Percentiles rank a stretch among this genome's conserved stretches.
phyloP scores from a whole-genome alignment of 1,284 basidiomycete genomes.

The Rhizopogon hawkerae region DNA sequence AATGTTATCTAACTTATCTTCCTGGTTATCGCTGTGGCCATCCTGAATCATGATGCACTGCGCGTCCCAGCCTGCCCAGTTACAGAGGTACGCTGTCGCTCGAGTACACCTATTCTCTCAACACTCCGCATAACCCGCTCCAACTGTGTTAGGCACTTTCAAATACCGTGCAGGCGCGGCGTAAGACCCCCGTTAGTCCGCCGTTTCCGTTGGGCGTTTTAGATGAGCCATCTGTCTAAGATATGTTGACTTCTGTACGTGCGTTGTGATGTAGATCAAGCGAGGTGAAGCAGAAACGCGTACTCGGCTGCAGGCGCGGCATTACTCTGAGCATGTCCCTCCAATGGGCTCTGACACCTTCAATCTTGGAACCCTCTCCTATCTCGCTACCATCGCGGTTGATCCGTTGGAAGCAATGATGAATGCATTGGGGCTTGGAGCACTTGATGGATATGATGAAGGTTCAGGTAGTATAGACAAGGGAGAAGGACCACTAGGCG shows the following conservation, averaged over 20 bases:
- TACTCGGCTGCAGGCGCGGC: too few relatives aligned
- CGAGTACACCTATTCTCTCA: too few relatives aligned
- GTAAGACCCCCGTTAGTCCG: background rate
- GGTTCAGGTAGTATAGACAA: background rate
- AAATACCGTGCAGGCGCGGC: background rate
- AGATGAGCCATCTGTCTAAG: too few relatives aligned
- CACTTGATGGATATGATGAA: background rate
- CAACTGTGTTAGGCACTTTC: background rate
- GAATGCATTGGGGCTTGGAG: background rate
- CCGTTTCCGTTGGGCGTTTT: too few relatives aligned
- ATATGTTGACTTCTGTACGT: too few relatives aligned
- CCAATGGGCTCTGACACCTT: conserved; percentile 7
- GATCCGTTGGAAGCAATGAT: background rate
- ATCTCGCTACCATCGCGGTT: conserved; percentile 3
- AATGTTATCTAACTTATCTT: background rate
- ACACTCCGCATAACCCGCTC: background rate
- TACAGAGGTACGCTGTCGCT: background rate
- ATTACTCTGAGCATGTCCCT: background rate
- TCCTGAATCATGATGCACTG: background rate
- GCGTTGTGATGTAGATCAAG: too few relatives aligned
- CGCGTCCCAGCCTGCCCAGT: background rate
- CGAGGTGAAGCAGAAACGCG: too few relatives aligned
- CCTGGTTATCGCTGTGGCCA: background rate
- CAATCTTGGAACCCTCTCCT: conserved; percentile 8
- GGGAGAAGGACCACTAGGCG: background rate